phyloP scores from a whole-genome alignment of 2,329 filamentous ascomycete species.

The Colletotrichum euphorbiae region DNA sequence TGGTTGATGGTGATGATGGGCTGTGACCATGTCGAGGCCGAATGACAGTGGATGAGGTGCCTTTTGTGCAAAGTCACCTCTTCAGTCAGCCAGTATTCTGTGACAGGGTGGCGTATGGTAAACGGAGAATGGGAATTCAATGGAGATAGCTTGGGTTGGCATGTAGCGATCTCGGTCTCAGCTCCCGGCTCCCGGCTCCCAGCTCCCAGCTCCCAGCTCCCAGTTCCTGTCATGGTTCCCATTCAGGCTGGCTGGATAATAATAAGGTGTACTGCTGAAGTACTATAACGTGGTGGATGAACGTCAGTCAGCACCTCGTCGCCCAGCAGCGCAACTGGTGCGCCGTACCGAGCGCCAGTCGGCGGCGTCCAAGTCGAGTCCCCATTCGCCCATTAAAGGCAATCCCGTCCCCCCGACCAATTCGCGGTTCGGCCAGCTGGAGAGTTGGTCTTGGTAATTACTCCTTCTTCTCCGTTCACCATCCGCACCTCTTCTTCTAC shows the following conservation, averaged over 20 bases:
- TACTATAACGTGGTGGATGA: background rate
- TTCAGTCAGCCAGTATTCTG: background rate
- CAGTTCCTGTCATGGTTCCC: no score
- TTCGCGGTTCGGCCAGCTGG: constrained; percentile 31
- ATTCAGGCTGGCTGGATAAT: constrained; percentile 14
- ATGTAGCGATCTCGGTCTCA: constrained; percentile 17
- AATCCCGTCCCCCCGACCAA: constrained; percentile 38
- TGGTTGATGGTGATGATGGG: background rate
- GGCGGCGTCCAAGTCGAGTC: constrained; percentile 18
- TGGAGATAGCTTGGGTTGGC: background rate
- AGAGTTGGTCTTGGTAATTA: constrained; percentile 36
- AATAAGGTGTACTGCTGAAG: constrained; percentile 8
- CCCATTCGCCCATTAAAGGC: constrained; percentile 40
- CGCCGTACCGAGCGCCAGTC: constrained; percentile 22
- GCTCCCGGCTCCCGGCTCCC: background rate
- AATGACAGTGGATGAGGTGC: constrained; percentile 9
- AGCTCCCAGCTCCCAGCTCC: background rate
- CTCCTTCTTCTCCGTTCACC: constrained; percentile 19
- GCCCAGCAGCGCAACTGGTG: constrained; percentile 17
- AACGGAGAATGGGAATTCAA: background rate
- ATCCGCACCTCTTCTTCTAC: constrained; percentile 11
- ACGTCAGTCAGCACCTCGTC: background rate
- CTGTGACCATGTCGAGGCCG: background rate
- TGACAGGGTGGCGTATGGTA: background rate
- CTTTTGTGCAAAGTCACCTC: constrained; percentile 24